Evolutionary conservation across 2,329 filamentous ascomycete genomes (phyloP), one percentile per base, ranked within the genome.

Genomic region (Trichoderma sp.): DNA sequence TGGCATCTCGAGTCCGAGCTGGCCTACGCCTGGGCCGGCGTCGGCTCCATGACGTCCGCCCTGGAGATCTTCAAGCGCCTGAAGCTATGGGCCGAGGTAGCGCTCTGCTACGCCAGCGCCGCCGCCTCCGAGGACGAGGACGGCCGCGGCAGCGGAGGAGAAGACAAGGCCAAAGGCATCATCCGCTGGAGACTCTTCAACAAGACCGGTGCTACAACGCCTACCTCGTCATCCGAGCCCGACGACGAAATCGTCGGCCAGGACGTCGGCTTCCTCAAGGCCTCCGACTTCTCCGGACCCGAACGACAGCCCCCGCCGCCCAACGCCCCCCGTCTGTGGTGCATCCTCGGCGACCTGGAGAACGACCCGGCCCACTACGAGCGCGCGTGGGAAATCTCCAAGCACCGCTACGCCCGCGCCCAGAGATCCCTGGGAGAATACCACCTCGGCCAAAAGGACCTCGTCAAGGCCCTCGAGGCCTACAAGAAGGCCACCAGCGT

Each of bases 1-100:
- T 99, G 95, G 95, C 92, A 96, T 72, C 85, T 99, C 1, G 95
- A 99, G 74, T 90, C 93, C 0, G 95, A 99, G 74, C 83, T 99
- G 15, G 95, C 95, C 1, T 88, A 92, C 67, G 88, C 93, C n/a
- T 99, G 95, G 95, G 90, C 93, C 0, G 85, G 87, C 55, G 85
- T 97, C 3, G 95, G 95, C 10, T 96, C 93, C 47, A 80, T 99
- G 2, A 84, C 92, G 3, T 96, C 93, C 0, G 95, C 95, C 0
- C 84, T 99, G 1, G 95, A 97, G 67, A 98, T 99, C 67, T 99
- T 98, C 78, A 93, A 97, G 78, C 86, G 95, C 3, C 80, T 99
- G 19, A 88, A 93, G 64, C 89, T 98, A 76, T 98, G 95, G 93
- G 91, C 95, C 1, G 95, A 99, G 78, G 92, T 93, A 5, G 94